phyloP scores from a whole-genome alignment of 2,329 filamentous ascomycete genomes.

The Colletotrichum truncatum region DNA sequence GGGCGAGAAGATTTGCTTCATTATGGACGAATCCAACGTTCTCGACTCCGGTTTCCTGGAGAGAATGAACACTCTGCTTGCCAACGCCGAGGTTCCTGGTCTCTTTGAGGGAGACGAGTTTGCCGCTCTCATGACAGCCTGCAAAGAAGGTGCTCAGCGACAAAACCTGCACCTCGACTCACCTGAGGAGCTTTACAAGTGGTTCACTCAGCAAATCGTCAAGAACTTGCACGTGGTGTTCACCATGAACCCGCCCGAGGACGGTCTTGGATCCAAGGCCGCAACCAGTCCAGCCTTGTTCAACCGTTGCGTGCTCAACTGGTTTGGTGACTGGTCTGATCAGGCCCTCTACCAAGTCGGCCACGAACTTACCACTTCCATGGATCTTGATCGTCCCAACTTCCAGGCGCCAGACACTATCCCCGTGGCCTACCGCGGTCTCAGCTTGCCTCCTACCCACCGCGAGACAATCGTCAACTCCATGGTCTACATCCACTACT shows the following conservation, averaged over 20 bases:
- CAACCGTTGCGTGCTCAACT: conserved; percentile 99
- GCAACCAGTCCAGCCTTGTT: conserved; percentile 98
- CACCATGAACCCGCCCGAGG: conserved; percentile 99
- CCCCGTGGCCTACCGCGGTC: conserved; percentile 88
- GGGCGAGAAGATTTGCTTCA: conserved; percentile 99
- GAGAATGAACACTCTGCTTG: conserved; percentile 98
- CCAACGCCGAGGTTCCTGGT: conserved; percentile 98
- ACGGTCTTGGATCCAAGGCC: conserved; percentile 92
- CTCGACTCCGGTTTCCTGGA: conserved; percentile 98
- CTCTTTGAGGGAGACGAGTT: conserved; percentile 99
- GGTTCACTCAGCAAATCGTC: conserved; percentile 99
- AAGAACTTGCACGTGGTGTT: conserved; percentile 99
- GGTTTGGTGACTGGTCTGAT: conserved; percentile 99
- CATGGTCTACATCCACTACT: conserved; percentile 99
- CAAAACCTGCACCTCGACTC: conserved; percentile 96
- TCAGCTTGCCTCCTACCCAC: conserved; percentile 86
- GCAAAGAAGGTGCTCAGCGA: conserved; percentile 96
- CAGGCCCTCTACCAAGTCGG: conserved; percentile 98
- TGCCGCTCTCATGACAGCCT: conserved; percentile 97
- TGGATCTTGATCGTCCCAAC: conserved; percentile 89
- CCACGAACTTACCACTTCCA: conserved; percentile 93
- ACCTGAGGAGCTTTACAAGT: conserved; percentile 99
- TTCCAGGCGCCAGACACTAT: conserved; percentile 91
- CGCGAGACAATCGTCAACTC: conserved; percentile 94
- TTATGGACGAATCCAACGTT: conserved; percentile 99